phyloP scores from a whole-genome alignment of 2,329 filamentous ascomycete genomes.

The Fusarium luffae region DNA sequence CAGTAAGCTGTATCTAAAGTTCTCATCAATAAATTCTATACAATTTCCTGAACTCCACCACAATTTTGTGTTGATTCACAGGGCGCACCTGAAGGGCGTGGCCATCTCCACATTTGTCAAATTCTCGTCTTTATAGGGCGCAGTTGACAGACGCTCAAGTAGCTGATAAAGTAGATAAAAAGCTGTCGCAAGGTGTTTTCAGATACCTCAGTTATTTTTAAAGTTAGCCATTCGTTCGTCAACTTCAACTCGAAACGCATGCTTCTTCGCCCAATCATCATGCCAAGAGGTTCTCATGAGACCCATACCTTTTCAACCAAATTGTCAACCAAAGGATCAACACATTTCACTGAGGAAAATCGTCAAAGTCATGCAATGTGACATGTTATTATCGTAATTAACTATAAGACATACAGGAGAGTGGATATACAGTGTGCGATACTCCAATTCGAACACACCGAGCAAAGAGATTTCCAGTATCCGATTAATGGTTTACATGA shows the following conservation, averaged over 20 bases:
- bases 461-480: not conserved
- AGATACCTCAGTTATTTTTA: not conserved
- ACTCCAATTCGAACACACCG: not conserved
- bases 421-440: not conserved
- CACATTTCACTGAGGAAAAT: not conserved
- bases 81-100: constrained; percentile 21
- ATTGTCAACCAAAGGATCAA: not conserved
- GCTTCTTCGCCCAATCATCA: not conserved
- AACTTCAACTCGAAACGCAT: not conserved
- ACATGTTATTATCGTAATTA: constrained; percentile 40
- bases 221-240: not conserved
- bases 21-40: not conserved
- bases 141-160: constrained; percentile 4
- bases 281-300: too few species aligned
- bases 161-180: not conserved
- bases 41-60: constrained; percentile 33
- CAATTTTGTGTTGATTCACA: constrained; percentile 7
- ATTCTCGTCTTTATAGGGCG: constrained; percentile 19
- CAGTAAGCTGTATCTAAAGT: not conserved
- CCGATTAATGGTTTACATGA: constrained; percentile 50
- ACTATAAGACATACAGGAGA: constrained; percentile 31
- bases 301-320: too few species aligned
- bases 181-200: not conserved
- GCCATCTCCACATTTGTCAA: constrained; percentile 23
- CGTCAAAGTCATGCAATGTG: constrained; percentile 5